Percentiles rank a stretch among this genome's conserved stretches.
These are phyloP conservation scores for Boletus vinaceobasis DNA, from an alignment of 768 basidiomycete genomes.

Conservation along the genomic window DNA sequence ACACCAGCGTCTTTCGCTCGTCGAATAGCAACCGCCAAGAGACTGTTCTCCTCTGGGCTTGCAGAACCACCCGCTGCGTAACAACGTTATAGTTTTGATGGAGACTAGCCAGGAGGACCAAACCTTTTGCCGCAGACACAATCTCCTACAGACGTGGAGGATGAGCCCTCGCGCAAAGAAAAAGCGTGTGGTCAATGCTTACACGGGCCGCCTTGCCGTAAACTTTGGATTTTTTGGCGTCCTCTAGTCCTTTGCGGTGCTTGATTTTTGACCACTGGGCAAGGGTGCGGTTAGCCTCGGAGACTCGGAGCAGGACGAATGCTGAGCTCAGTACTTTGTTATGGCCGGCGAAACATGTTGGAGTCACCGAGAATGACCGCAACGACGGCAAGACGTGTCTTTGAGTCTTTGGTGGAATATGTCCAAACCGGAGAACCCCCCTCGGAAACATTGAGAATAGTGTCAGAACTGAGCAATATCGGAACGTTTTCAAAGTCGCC, in stretches of 20 bases:
- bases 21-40: conserved; percentile 53
- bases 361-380: conserved; percentile 28
- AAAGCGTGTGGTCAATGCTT: conserved; percentile 19
- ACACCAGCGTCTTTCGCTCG: conserved; percentile 55
- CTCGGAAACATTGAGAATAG: not conserved
- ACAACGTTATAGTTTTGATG: not conserved
- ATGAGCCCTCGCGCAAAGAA: conserved; percentile 1
- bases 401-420: conserved; percentile 1
- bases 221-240: conserved; percentile 55
- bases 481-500: not conserved
- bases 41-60: conserved; percentile 51
- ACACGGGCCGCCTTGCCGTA: conserved; percentile 57
- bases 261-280: conserved; percentile 76
- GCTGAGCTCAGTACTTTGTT: conserved; percentile 33
- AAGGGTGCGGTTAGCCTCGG: conserved; percentile 3
- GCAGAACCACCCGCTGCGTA: conserved; percentile 51
- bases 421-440: not conserved
- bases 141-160: conserved; percentile 47
- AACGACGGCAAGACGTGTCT: not conserved
- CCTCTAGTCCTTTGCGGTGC: conserved; percentile 62
- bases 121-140: conserved; percentile 56
- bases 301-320: not conserved
- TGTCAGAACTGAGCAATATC: not conserved
- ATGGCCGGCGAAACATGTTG: conserved; percentile 34
- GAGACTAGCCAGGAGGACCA: conserved; percentile 13